phyloP scores from a whole-genome alignment of 345 rosid species.

The Crucihimalaya himalaica region DNA sequence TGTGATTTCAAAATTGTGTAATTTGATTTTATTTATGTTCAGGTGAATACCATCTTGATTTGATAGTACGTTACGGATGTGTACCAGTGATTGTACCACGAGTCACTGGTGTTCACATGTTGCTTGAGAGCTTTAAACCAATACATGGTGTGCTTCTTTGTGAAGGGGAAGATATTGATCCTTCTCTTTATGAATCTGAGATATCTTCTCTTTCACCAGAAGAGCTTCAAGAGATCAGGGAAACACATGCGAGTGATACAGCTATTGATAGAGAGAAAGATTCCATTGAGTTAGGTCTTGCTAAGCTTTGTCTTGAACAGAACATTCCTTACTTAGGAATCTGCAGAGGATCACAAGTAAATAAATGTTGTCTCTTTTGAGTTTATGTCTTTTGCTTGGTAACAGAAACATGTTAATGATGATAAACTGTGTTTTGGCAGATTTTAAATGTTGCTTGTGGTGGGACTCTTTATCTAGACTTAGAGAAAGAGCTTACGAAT shows the following conservation, averaged over 20 bases:
- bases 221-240: constrained; percentile 75
- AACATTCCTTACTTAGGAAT: constrained; percentile 85
- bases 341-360: constrained; percentile 73
- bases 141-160: constrained; percentile 73
- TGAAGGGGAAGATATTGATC: constrained; percentile 80
- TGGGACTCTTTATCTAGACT: constrained; percentile 75
- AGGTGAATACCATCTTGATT: constrained; percentile 76
- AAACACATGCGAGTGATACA: constrained; percentile 71
- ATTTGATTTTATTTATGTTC: background rate
- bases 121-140: constrained; percentile 67
- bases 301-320: constrained; percentile 80
- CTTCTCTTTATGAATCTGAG: constrained; percentile 61
- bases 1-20: background rate
- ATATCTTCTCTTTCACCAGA: constrained; percentile 59
- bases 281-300: constrained; percentile 72
- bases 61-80: constrained; percentile 61
- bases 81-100: constrained; percentile 71
- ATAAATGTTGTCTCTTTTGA: background rate
- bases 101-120: constrained; percentile 61
- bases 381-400: background rate
- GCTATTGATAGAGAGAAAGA: constrained; percentile 84
- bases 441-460: constrained; percentile 86
- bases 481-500: constrained; percentile 60
- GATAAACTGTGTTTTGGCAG: constrained; percentile 26
- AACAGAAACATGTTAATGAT: background rate